Conservation (phyloP, 257 asterid species). For the Capsicum rhomboideum region DNA sequence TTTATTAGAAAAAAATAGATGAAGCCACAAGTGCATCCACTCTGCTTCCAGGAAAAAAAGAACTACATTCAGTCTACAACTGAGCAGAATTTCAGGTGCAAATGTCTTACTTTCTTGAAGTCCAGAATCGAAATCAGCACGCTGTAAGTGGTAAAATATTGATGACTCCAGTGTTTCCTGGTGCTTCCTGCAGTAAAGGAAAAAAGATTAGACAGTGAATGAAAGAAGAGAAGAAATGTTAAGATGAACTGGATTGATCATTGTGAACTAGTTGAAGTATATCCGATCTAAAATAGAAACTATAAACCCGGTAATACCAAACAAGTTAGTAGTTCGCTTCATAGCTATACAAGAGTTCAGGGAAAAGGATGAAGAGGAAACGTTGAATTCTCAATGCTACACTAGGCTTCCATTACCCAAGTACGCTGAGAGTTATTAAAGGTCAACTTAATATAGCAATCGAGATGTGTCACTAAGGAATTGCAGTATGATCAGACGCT, state of each 20-base stretch:
- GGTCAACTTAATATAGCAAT: neutral
- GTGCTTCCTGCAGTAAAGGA: slow-evolving; percentile 50
- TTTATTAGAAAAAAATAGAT: no score
- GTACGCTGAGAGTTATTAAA: neutral
- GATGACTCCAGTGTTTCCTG: slow-evolving; percentile 47
- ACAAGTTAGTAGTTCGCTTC: neutral
- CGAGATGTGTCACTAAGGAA: neutral
- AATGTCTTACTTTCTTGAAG: slow-evolving; percentile 42
- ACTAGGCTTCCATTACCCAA: neutral
- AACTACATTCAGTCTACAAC: neutral
- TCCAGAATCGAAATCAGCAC: slow-evolving; percentile 28
- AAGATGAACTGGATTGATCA: neutral
- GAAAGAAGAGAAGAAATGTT: neutral
- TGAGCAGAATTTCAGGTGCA: neutral
- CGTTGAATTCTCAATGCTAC: neutral
- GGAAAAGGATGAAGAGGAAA: neutral
- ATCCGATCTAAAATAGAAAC: neutral
- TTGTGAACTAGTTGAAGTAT: neutral
- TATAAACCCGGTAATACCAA: neutral
- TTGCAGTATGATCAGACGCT: neutral
- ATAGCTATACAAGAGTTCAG: neutral
- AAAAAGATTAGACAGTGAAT: neutral
- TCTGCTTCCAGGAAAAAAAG: neutral
- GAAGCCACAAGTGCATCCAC: neutral
- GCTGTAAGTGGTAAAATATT: slow-evolving; percentile 30